Evolutionary conservation across 2,329 filamentous ascomycete genomes (phyloP), one percentile per base, ranked within the genome.

Genomic region (Pseudogymnoascus sp.): DNA sequence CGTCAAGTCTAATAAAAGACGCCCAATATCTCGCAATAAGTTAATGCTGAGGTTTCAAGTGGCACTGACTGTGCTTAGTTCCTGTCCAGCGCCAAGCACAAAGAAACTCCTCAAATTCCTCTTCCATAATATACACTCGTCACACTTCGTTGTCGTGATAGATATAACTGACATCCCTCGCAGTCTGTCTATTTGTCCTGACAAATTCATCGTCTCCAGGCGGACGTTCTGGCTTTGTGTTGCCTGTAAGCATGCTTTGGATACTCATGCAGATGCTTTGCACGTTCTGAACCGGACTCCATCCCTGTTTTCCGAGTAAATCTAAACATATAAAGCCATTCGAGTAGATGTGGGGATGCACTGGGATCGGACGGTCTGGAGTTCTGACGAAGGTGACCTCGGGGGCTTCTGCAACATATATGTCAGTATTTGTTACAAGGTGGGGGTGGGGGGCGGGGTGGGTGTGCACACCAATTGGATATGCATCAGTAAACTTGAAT

Each of bases 251-350:
- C 95, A 99, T 99, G 78, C 91, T 96, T 77, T 99, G 95, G 62
- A 99, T 84, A 75, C 91, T 96, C 85, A 99, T 95, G 79, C 92
- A 97, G 26, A 99, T 87, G 72, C 90, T 96, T 79, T 97, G 93
- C 7, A 97, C 95, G 64, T 93, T 97, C 74, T 99, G 95, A 0
- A 99, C 93, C 0, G 95, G 95, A 59, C 89, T 95, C 95, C 95
- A 99, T 63, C 95, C 95, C 67, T 91, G 87, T 8, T 84, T 81
- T 61, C 91, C 91, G 7, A 99, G 86, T 1, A 99, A 84, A 71
- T 99, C 95, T 59, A 99, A 88, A 72, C 95, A 99, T 73, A 99
- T 99, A 75, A 97, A 96, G 70, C 95, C 95, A 76, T 99, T 99
- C 70, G 90, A 95, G 79, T 99, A 99, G 76, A 99, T 90, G 78